Percentiles rank a stretch among this genome's conserved stretches.
phyloP scores from a whole-genome alignment of 306 rosid species.

The Prunus armeniaca region DNA sequence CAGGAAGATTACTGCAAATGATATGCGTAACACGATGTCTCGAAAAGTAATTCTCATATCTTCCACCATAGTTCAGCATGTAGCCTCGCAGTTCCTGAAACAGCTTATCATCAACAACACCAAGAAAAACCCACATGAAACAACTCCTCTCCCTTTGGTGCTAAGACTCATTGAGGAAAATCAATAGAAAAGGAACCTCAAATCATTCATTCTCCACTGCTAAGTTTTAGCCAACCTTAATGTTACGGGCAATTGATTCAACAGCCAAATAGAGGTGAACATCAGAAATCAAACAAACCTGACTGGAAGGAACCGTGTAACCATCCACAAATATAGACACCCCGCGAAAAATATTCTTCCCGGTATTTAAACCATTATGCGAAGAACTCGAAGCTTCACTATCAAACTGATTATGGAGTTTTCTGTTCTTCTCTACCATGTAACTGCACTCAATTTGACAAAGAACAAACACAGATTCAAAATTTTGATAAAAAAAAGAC shows the following conservation, averaged over 20 bases:
- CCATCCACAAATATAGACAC: conserved; percentile 92
- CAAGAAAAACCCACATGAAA: conserved; percentile 1
- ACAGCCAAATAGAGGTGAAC: conserved; percentile 6
- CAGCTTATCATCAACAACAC: conserved; percentile 1
- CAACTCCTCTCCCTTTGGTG: background rate
- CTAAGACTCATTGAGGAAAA: background rate
- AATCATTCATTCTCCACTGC: background rate
- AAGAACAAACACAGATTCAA: background rate
- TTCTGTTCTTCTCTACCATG: conserved; percentile 71
- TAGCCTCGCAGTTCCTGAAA: conserved; percentile 78
- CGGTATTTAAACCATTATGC: conserved; percentile 30
- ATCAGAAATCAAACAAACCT: conserved; percentile 40
- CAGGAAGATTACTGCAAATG: conserved; percentile 81
- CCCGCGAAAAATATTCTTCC: conserved; percentile 55
- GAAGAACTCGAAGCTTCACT: conserved; percentile 55
- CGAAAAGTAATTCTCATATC: conserved; percentile 86
- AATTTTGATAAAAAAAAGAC: too few species aligned
- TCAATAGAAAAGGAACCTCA: background rate
- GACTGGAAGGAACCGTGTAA: conserved; percentile 82
- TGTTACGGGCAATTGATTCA: background rate
- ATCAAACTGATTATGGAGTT: conserved; percentile 71
- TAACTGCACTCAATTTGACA: conserved; percentile 44
- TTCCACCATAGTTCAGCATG: conserved; percentile 82
- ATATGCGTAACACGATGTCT: conserved; percentile 77
- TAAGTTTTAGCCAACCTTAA: background rate